phyloP scores from a whole-genome alignment of 805 yeast species.

The Hanseniaspora meyeri region DNA sequence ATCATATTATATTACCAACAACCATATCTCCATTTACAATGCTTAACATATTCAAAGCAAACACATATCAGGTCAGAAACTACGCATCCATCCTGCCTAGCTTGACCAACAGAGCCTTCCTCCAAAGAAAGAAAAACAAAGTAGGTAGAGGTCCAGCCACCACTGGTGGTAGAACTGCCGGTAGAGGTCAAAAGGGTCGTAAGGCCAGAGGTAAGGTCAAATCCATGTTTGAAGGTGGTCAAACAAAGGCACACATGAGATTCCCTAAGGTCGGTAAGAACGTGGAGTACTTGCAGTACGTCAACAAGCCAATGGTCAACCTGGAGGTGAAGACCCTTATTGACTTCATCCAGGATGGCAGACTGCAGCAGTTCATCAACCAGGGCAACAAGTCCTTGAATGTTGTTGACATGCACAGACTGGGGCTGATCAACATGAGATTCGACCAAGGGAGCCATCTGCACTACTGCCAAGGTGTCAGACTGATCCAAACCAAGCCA shows the following conservation, averaged over 20 bases:
- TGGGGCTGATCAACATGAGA: constrained; percentile 61
- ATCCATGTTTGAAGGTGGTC: constrained; percentile 97
- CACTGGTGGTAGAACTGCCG: constrained; percentile 86
- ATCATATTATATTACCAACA: too few relatives aligned
- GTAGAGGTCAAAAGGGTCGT: constrained; percentile 97
- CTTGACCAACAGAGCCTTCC: neutral
- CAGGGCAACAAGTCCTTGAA: constrained; percentile 32
- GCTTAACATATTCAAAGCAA: neutral
- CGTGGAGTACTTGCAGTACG: constrained; percentile 46
- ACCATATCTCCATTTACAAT: too few relatives aligned
- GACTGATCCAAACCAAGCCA: constrained; percentile 38
- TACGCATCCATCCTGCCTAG: neutral
- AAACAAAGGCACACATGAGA: constrained; percentile 75
- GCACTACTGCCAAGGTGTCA: constrained; percentile 6
- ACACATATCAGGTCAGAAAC: neutral
- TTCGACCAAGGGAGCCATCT: constrained; percentile 28
- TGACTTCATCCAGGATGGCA: constrained; percentile 54
- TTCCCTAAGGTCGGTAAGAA: constrained; percentile 68
- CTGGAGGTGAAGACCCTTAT: constrained; percentile 61
- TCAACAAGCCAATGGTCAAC: constrained; percentile 40
- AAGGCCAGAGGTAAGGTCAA: constrained; percentile 87
- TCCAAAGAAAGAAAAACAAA: constrained; percentile 34
- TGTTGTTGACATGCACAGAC: constrained; percentile 62
- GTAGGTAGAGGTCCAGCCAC: constrained; percentile 95
- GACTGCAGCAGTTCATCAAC: constrained; percentile 31